Base-by-base conservation (phyloP, 192 early-diverging fungal genomes). In the Mortierella hygrophila region DNA sequence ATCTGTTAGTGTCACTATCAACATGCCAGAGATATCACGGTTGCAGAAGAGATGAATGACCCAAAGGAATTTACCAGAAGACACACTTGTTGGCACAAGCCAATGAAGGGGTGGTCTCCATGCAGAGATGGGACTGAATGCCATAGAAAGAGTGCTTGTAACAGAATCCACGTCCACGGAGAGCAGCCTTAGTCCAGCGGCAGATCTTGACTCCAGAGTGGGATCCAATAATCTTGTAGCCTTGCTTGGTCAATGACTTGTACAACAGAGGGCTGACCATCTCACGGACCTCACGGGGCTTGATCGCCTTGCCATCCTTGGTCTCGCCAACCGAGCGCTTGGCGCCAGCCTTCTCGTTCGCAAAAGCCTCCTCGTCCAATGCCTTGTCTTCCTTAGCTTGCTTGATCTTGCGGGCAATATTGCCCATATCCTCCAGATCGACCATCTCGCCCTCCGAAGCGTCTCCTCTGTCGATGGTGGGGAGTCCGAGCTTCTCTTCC, bases 81-180 rank as follows among this genome's bases (percentile, higher is more conserved):
- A 92, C 91, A 75, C 94, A 95, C 79, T 95, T 95, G 84, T 95
- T 95, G 37, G 93, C 92, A 72, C 94, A 95, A n/a, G 94, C 94
- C 60, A 95, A 82, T 13, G 93, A 93, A 26, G 95, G 95, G 5
- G 95, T 95, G 0, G 93, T 95, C 75, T 95, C 95, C 91, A 95
- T 95, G 78, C 95, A 95, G 26, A 92, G 73, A 82, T 95, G 94
- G 2, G 91, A 93, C 71, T 94, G 93, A 54, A 95, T 95, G 20
- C 95, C 95, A 60, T 95, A 95, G 87, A 95, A 94, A 4, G 93
- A 93, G 82, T 94, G 93, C 74, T 95, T 95, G 74, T 95, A 95
- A 77, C 95, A 95, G 76, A 94, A 94, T 35, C 90, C 95, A 74
- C 93, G 90, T 21, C 93, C 93, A 65, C 95, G 88, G 44, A 95